Base-by-base conservation (phyloP, 2,329 filamentous ascomycete species). In the Alternaria gansuensis region DNA sequence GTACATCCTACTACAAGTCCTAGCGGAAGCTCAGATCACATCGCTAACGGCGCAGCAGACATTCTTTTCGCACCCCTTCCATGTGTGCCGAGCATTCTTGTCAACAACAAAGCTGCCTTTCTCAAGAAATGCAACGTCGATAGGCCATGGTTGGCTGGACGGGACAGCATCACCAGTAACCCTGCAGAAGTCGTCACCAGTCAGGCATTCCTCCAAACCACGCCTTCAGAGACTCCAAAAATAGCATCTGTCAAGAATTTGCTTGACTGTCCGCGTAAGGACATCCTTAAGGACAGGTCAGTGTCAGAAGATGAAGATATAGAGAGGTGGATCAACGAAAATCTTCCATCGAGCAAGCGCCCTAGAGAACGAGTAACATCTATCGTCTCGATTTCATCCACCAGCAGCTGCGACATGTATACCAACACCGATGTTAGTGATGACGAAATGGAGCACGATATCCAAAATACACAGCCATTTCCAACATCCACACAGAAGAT, bases 401-500 rank as follows among this genome's bases (percentile, higher is more conserved):
- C 68, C 7, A 69, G 66, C 24, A 74, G 71, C 41, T 66, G 67
- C 40, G 70, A 72, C 23, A 71, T 72, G 69, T 70, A 75, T 46
- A 69, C 71, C 9, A 63, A 57, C 29, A 72, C 70, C 2, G 70
- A 73, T 40, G 53, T 68, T 34, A 70, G 67, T 9, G 69, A 70
- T 8, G 65, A 70, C 48, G 72, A 73, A 29, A 49, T 62, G 5
- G 60, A 67, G 10, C 51, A 57, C 21, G 31, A 50, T 5, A n/a
- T n/a, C 9, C 24, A 21, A 5, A 11, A 26, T 5, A 23, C 29
- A 13, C 31, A 43, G 31, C 56, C 41, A 10, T 46, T 66, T 13
- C 62, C 70, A 8, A 67, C 53, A 43, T 64, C 70, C 14, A 69
- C 63, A 7, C 11, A 66, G 17, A 71, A 67, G 44, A 65, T 65